Evolutionary conservation across 345 rosid genomes (phyloP), one percentile per base, ranked within the genome.

Genomic region (Cardiospermum halicacabum): DNA sequence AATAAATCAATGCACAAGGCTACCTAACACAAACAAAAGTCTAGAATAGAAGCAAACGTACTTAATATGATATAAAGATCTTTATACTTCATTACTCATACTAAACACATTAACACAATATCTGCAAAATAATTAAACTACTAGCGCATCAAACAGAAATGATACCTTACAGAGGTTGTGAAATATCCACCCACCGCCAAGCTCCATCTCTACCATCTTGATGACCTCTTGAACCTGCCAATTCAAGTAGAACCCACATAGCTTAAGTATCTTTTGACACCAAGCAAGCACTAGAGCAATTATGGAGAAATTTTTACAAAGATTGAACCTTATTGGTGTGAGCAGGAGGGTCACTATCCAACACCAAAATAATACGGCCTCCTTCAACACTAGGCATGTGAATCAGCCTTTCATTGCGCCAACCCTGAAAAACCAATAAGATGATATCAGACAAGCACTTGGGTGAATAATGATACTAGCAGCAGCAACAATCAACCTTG

Each of bases 111-210:
- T 50, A 2, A 28, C 48, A 18, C 34, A 27, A 36, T 34, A 16
- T 30, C 54, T 60, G 43, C 53, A 36, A 27, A 50, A 30, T 51
- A 13, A 57, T 31, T 51, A n/a, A 28, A 66, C 11, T 37, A 13
- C n/a, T n/a, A n/a, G n/a, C 1, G 19, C 25, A 15, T 22, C 7
- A 15, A 36, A 56, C 18, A 58, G 48, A 27, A 32, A 61, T 11
- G 18, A 63, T 64, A 87, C 97, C 95, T 84, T 82, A 55, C 97
- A 91, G 53, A 66, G 80, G 62, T 80, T 77, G 60, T 76, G 92
- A 69, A 81, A 82, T 60, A 94, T 85, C 99, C 97, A 94, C 43
- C 82, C 95, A 53, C 62, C 80, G 48, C 89, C 95, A 56, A 91
- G 80, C 68, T 91, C 97, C 58, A 73, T 58, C 72, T 94, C 99